These are phyloP conservation scores for Neurospora sp. DNA, from an alignment of 495 filamentous ascomycete species.

Conservation along the genomic window DNA sequence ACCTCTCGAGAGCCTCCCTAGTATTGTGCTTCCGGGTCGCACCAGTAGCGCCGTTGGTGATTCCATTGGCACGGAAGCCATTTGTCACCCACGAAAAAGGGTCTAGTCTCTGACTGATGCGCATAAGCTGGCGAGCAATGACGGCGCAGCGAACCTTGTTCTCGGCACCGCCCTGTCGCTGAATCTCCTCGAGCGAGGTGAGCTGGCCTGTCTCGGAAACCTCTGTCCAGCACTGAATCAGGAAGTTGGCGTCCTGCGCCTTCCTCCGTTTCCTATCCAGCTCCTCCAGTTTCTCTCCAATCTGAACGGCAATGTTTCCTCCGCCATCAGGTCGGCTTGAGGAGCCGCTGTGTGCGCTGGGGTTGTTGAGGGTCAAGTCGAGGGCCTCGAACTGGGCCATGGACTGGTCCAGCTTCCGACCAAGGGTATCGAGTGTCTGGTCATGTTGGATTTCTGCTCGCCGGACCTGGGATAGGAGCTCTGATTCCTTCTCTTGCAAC, in stretches of 20 bases:
- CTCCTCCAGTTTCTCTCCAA: constrained; percentile 86
- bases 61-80: constrained; percentile 43
- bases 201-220: constrained; percentile 79
- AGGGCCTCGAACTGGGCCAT: constrained; percentile 84
- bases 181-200: constrained; percentile 68
- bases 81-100: constrained; percentile 58
- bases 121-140: constrained; percentile 79
- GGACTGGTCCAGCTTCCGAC: constrained; percentile 79
- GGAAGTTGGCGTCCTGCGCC: constrained; percentile 84
- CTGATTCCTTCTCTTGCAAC: constrained; percentile 76
- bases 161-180: constrained; percentile 67
- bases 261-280: constrained; percentile 83
- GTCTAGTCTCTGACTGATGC: constrained; percentile 79
- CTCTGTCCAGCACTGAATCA: constrained; percentile 93
- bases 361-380: constrained; percentile 63
- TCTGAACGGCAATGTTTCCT: constrained; percentile 84
- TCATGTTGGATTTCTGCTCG: constrained; percentile 88
- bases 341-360: constrained; percentile 16
- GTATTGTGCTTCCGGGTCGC: constrained; percentile 50
- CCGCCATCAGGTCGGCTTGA: constrained; percentile 46
- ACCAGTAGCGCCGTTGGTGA: constrained; percentile 39
- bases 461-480: constrained; percentile 77
- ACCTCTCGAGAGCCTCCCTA: constrained; percentile 89
- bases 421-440: constrained; percentile 73
- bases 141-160: constrained; percentile 82